Evolutionary conservation across 805 yeast species (phyloP).

Genomic region (Sugiyamaella lignohabitans): DNA sequence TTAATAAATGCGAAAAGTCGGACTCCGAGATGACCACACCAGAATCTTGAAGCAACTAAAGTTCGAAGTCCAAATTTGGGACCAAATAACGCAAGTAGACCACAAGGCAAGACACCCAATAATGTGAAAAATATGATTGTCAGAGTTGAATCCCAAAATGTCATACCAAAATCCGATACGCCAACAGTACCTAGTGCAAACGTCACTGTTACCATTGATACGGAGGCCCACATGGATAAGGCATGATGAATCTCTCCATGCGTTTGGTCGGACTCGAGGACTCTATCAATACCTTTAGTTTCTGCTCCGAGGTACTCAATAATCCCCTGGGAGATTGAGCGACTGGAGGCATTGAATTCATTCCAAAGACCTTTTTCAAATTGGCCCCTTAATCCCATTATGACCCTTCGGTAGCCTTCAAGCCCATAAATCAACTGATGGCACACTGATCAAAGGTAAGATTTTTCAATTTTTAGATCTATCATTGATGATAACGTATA

Average conservation of each 20-base stretch:
- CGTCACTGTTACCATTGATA: slow-evolving; percentile 77
- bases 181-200: slow-evolving; percentile 60
- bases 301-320: slow-evolving; percentile 32
- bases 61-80: slow-evolving; percentile 79
- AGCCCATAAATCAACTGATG: no score
- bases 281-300: slow-evolving; percentile 67
- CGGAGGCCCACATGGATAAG: slow-evolving; percentile 82
- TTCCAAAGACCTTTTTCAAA: neutral
- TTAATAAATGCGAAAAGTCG: slow-evolving; percentile 70
- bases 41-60: slow-evolving; percentile 66
- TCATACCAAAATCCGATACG: slow-evolving; percentile 57
- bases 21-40: slow-evolving; percentile 65
- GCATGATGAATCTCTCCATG: slow-evolving; percentile 59
- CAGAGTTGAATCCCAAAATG: slow-evolving; percentile 62
- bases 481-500: no score
- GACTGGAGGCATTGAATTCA: neutral
- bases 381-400: neutral
- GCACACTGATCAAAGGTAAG: no score
- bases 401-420: neutral
- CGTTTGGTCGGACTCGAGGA: slow-evolving; percentile 66
- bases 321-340: neutral
- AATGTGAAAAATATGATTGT: slow-evolving; percentile 61
- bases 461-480: no score
- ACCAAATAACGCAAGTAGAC: slow-evolving; percentile 75
- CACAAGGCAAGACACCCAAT: slow-evolving; percentile 69